Conservation (phyloP, 2,329 filamentous ascomycete genomes). For the Rachicladosporium sp. region DNA sequence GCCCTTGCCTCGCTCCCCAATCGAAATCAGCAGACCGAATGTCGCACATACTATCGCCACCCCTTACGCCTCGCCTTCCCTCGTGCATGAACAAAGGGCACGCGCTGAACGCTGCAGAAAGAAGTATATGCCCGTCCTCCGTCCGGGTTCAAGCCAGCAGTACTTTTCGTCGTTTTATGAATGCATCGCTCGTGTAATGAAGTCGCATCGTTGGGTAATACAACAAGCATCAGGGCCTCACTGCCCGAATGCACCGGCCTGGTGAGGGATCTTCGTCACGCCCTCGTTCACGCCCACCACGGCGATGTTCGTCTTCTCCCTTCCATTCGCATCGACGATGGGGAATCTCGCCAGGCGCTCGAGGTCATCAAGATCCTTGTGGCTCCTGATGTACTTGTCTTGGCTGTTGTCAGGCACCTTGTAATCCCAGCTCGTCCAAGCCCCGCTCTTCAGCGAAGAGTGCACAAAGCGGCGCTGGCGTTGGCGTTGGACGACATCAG, state of each 20-base stretch:
- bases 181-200: too few relatives aligned
- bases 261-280: constrained; percentile 15
- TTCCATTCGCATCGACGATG: constrained; percentile 34
- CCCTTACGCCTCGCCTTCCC: too few relatives aligned
- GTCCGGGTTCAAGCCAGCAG: too few relatives aligned
- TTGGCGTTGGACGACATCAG: constrained; percentile 64
- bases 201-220: too few relatives aligned
- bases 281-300: constrained; percentile 13
- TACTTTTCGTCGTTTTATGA: too few relatives aligned
- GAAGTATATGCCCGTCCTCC: too few relatives aligned
- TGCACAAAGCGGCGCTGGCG: constrained; percentile 68
- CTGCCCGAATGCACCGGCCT: constrained; percentile 23
- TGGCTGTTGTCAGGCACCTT: constrained; percentile 56
- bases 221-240: constrained; percentile 7
- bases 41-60: too few relatives aligned
- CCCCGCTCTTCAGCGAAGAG: constrained; percentile 63
- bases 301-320: constrained; percentile 11
- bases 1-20: too few relatives aligned
- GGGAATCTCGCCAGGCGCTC: constrained; percentile 67
- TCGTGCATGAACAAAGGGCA: too few relatives aligned
- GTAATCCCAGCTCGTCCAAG: constrained; percentile 75
- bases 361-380: constrained; percentile 67
- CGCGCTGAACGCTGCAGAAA: too few relatives aligned
- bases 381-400: constrained; percentile 68
- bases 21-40: too few relatives aligned